Conservation (phyloP, 345 rosid genomes). For the Mercurialis annua region DNA sequence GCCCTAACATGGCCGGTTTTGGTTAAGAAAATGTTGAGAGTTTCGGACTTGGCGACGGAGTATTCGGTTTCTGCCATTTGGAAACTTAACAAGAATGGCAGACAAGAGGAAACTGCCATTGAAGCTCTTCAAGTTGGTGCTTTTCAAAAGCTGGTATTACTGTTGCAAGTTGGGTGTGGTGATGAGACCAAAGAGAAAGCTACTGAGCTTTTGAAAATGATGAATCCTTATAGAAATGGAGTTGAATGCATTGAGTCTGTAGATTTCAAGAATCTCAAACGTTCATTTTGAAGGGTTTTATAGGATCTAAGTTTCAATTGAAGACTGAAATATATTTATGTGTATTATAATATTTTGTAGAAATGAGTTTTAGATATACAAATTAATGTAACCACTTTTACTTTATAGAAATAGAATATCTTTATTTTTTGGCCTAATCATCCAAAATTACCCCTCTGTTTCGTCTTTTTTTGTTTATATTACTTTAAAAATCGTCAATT, state of each 20-base stretch:
- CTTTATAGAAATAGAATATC: too few species aligned
- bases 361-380: too few species aligned
- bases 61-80: conserved; percentile 43
- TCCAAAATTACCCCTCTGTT: too few species aligned
- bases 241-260: conserved; percentile 54
- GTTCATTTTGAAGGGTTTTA: conserved; percentile 42
- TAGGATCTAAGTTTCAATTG: too few species aligned
- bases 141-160: conserved; percentile 54
- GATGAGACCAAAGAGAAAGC: conserved; percentile 53
- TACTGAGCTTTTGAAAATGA: conserved; percentile 46
- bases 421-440: too few species aligned
- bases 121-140: conserved; percentile 55
- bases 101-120: conserved; percentile 19
- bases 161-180: conserved; percentile 50
- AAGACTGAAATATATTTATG: too few species aligned
- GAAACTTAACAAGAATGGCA: conserved; percentile 39
- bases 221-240: conserved; percentile 54
- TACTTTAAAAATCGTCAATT: too few species aligned
- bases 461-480: too few species aligned
- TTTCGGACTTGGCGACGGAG: conserved; percentile 33
- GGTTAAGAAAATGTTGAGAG: conserved; percentile 48
- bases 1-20: conserved; percentile 40
- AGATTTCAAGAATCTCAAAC: conserved; percentile 57
- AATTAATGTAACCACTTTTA: too few species aligned
- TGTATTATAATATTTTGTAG: too few species aligned